Evolutionary conservation across 2,329 filamentous ascomycete genomes (phyloP).

Genomic region (Drechslerella dactyloides): DNA sequence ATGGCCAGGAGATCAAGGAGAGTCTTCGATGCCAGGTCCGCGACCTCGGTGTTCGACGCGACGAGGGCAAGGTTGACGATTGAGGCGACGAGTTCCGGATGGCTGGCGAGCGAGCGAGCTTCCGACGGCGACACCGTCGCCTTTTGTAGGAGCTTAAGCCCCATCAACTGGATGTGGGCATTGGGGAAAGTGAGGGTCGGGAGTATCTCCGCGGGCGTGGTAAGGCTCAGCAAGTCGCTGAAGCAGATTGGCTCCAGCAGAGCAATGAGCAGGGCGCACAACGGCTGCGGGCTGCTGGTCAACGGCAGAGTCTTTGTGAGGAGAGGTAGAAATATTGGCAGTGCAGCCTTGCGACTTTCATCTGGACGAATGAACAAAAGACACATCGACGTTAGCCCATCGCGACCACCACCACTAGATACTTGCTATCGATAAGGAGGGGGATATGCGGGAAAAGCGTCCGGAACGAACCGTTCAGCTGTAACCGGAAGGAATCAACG

Average conservation of each 20-base stretch:
- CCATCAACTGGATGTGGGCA: conserved; percentile 47
- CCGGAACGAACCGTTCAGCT: conserved; percentile 41
- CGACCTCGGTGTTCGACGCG: conserved; percentile 44
- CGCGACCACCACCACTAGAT: neutral
- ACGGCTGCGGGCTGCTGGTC: conserved; percentile 41
- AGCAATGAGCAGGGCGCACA: conserved; percentile 46
- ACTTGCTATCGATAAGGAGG: conserved; percentile 49
- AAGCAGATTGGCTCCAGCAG: conserved; percentile 45
- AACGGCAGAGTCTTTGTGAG: conserved; percentile 48
- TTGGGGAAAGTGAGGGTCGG: conserved; percentile 46
- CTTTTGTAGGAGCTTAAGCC: conserved; percentile 44
- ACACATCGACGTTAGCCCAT: conserved; percentile 15
- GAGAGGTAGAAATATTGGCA: conserved; percentile 45
- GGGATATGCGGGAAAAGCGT: conserved; percentile 19
- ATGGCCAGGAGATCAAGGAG: conserved; percentile 38
- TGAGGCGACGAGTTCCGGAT: conserved; percentile 45
- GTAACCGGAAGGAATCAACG: conserved; percentile 49
- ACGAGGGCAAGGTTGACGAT: conserved; percentile 48
- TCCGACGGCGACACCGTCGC: conserved; percentile 39
- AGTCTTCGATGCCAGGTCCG: conserved; percentile 36
- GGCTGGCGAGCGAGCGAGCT: conserved; percentile 40
- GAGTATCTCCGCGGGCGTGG: conserved; percentile 47
- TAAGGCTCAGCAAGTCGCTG: conserved; percentile 43
- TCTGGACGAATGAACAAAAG: conserved; percentile 14
- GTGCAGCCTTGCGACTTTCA: conserved; percentile 44